Conservation (phyloP, 208 protist genomes). For the Acanthamoeba polyphaga region DNA sequence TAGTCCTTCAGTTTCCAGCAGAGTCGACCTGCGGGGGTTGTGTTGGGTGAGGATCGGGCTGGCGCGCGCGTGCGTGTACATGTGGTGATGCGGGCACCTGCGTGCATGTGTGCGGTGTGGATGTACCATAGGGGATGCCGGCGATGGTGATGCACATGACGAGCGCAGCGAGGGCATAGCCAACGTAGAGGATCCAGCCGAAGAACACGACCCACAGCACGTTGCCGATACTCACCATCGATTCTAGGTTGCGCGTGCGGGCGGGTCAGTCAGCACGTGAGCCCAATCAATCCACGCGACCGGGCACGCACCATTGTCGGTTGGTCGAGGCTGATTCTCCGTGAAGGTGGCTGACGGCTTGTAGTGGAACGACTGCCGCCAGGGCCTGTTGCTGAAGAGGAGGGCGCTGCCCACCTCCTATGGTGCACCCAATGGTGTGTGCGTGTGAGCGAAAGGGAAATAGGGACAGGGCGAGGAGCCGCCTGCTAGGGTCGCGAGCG, state of each 20-base stretch:
- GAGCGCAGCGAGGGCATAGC: background rate
- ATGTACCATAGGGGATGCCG: background rate
- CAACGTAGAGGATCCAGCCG: conserved; percentile 9
- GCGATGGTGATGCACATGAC: conserved; percentile 7
- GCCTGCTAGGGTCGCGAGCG: background rate
- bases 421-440: background rate
- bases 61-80: background rate
- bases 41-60: background rate
- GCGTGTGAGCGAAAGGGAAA: background rate
- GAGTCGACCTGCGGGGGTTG: background rate
- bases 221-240: conserved; percentile 9
- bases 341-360: background rate
- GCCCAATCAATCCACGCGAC: too few species aligned
- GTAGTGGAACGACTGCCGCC: conserved; percentile 19
- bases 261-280: too few species aligned
- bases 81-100: too few species aligned
- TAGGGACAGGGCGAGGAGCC: background rate
- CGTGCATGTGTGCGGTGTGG: too few species aligned
- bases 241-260: background rate
- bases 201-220: conserved; percentile 28
- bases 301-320: background rate
- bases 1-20: conserved; percentile 25
- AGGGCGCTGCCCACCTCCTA: background rate
- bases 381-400: conserved; percentile 21
- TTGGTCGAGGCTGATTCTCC: background rate